A percentile compares a stretch with the other conserved stretches of the same genome.
phyloP scores from a whole-genome alignment of 2,329 filamentous ascomycete genomes.

The Periconia sp. region DNA sequence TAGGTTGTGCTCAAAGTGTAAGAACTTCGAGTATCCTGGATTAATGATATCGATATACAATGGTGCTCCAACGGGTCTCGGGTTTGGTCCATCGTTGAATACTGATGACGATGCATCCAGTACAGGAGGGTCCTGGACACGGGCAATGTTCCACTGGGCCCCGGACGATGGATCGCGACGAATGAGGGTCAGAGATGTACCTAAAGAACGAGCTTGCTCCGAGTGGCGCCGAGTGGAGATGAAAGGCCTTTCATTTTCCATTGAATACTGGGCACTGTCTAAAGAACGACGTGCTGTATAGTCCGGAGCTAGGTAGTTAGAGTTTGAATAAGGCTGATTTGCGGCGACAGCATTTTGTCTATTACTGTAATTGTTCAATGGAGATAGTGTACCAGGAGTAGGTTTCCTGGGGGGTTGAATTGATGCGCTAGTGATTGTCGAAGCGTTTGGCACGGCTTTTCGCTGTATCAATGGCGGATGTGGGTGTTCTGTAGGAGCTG shows the following conservation, averaged over 20 bases:
- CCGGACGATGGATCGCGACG: constrained; percentile 52
- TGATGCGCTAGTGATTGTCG: constrained; percentile 2
- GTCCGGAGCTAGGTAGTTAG: constrained; percentile 17
- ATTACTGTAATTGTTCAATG: constrained; percentile 25
- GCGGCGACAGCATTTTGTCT: constrained; percentile 31
- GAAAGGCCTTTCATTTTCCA: constrained; percentile 23
- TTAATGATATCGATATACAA: constrained; percentile 59
- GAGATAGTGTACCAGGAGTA: constrained; percentile 27
- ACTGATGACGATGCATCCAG: constrained; percentile 49
- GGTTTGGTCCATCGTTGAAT: constrained; percentile 27
- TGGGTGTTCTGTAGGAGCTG: constrained; percentile 10
- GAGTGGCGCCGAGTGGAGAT: constrained; percentile 23
- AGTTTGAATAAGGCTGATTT: constrained; percentile 16
- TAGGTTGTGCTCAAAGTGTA: constrained; percentile 29
- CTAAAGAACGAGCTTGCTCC: constrained; percentile 12
- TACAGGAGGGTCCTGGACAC: constrained; percentile 49
- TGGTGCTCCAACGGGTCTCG: constrained; percentile 45
- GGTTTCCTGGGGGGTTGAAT: constrained; percentile 27
- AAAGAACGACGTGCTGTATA: constrained; percentile 27
- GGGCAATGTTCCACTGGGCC: constrained; percentile 55
- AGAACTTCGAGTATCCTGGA: constrained; percentile 62
- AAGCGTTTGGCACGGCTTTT: constrained; percentile 27
- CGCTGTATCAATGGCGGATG: constrained; percentile 27
- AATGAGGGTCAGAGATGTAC: constrained; percentile 50
- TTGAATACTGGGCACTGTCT: constrained; percentile 20